These are phyloP conservation scores for Lipomyces mesembrius DNA, from an alignment of 805 yeast species.

Conservation along the genomic window DNA sequence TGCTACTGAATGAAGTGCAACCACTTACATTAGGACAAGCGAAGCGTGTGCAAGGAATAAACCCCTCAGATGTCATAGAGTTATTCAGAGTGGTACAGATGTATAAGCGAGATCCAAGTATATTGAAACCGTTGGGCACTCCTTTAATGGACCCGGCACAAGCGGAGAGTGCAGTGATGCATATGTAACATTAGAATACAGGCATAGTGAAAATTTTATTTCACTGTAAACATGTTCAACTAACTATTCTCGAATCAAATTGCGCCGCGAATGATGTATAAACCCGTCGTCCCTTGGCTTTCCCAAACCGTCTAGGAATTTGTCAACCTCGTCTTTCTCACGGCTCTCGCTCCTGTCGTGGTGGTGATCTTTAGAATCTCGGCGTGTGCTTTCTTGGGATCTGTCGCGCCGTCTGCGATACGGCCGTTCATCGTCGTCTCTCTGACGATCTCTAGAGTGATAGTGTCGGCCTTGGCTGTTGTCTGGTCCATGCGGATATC, in stretches of 20 bases:
- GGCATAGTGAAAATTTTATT: background rate
- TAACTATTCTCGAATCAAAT: slow-evolving; percentile 10
- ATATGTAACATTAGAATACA: background rate
- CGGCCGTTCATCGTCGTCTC: slow-evolving; percentile 2
- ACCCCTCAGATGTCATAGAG: slow-evolving; percentile 90
- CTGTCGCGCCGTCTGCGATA: background rate
- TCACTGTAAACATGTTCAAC: background rate
- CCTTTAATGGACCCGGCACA: background rate
- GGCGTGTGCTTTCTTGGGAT: background rate
- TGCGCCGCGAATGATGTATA: slow-evolving; percentile 17
- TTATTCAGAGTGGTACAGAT: slow-evolving; percentile 50
- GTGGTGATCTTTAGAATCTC: background rate
- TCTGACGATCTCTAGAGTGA: background rate
- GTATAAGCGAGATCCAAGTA: slow-evolving; percentile 12
- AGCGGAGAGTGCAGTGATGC: background rate
- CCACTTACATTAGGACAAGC: slow-evolving; percentile 96
- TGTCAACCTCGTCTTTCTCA: background rate
- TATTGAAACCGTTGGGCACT: background rate
- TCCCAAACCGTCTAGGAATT: background rate
- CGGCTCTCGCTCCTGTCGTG: background rate
- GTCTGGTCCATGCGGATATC: slow-evolving; percentile 9
- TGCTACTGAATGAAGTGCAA: slow-evolving; percentile 68
- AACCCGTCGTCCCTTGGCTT: background rate
- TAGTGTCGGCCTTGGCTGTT: slow-evolving; percentile 9
- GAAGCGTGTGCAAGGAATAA: slow-evolving; percentile 88